Base-by-base conservation (phyloP, 371 early-diverging fungal genomes). In the Actinomucor elegans region DNA sequence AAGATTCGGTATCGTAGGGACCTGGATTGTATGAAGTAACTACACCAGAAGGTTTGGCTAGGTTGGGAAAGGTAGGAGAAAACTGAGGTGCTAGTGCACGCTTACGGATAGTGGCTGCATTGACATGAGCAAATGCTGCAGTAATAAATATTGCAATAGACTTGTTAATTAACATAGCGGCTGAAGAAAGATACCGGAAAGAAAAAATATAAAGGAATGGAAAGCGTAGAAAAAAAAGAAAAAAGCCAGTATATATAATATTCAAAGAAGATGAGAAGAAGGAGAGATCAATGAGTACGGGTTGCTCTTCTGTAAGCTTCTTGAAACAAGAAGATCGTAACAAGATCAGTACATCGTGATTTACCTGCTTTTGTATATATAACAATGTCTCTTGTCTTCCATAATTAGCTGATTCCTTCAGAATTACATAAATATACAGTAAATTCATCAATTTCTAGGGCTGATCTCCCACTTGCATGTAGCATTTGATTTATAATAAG, bases 41-140 rank as follows among this genome's bases (percentile, higher is more conserved):
- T 3, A 67, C 75, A 32, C 54, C 66, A 5, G 68, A 37, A 1
- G 71, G 67, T 1, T 34, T 45, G 11, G 66, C 37, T 15, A 74
- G 50, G 9, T 46, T 33, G 3, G 73, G 58, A 57, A 73, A 76
- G 18, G 60, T 45, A 21, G 76, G 76, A 4, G 73, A 70, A 18
- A 59, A 44, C 41, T 54, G 64, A 33, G 55, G 50, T 29, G 54
- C 54, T 17, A 36, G 32, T 10, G 18, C 14, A 20, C 34, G 34
- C 5, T 38, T 51, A 3, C 37, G 17, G 14, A 49, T 45, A 5
- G 51, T 37, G 12, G 57, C 57, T 7, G 51, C 45, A 33, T 50
- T 37, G 4, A 29, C 51, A 31, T 56, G 48, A 11, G 35, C 32
- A 17, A 17, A 21, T 27, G 28, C 36, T n/a, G 35, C 24, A 5